phyloP scores from a whole-genome alignment of 1,139 yeast species.

The Keqinozyma sinolaborantium region DNA sequence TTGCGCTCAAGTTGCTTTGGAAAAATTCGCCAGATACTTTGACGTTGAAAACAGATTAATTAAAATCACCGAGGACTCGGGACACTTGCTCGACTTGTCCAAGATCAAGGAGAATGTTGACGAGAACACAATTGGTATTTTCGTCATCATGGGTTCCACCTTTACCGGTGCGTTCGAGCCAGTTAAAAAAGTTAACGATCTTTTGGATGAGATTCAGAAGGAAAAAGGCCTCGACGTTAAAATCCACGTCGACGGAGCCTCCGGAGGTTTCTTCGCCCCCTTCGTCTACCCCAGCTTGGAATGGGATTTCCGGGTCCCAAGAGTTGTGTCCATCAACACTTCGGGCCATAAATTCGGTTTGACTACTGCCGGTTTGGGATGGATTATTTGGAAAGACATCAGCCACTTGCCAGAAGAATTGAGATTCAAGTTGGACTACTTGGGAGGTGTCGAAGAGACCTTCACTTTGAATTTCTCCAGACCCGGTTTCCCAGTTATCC shows the following conservation, averaged over 20 bases:
- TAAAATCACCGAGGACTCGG: conserved; percentile 56
- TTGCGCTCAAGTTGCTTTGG: conserved; percentile 91
- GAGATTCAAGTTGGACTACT: conserved; percentile 74
- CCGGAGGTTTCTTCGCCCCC: conserved; percentile 89
- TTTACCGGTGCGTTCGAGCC: conserved; percentile 92
- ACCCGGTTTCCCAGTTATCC: conserved; percentile 88
- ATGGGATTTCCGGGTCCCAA: conserved; percentile 79
- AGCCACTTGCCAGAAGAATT: conserved; percentile 64
- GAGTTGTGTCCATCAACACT: conserved; percentile 86
- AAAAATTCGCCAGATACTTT: conserved; percentile 89
- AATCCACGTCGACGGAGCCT: conserved; percentile 92
- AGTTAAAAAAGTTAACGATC: conserved; percentile 54
- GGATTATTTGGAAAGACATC: conserved; percentile 80
- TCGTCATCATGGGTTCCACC: conserved; percentile 86
- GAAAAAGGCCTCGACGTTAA: conserved; percentile 70
- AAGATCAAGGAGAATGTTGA: conserved; percentile 65
- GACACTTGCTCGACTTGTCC: conserved; percentile 61
- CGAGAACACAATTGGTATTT: conserved; percentile 91
- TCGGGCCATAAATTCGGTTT: conserved; percentile 94
- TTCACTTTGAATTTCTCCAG: conserved; percentile 86
- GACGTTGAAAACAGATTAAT: conserved; percentile 84
- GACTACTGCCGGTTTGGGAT: conserved; percentile 87
- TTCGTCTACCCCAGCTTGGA: conserved; percentile 67
- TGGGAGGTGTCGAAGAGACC: conserved; percentile 88
- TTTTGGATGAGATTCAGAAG: conserved; percentile 64